Base-by-base conservation (phyloP, 768 basidiomycete genomes). In the Pisolithus microcarpus region DNA sequence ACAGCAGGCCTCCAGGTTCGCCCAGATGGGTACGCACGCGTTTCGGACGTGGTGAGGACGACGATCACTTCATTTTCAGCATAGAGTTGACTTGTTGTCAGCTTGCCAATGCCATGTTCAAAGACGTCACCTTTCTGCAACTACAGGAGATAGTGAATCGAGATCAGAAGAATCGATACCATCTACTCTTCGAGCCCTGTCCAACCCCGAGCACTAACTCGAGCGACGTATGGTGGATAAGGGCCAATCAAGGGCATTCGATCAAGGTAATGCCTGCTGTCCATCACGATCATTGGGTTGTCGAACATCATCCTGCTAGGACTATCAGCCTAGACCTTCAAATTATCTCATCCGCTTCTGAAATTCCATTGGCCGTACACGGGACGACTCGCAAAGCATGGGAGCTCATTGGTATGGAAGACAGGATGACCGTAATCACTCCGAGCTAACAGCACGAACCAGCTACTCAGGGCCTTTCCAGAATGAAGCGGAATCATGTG, bases 231-330 rank as follows among this genome's bases (percentile, higher is more conserved):
- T 88, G 88, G 87, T 89, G 85, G 84, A 91, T 94, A 57, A 77
- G 85, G 34, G 92, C 92, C 7, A 91, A 89, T 58, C 92, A 94
- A 66, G 92, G 92, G 0, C 92, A 94, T 69, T 87, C 90, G 0
- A 72, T 95, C 43, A 78, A 84, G 75, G 91, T 84, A 34, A 53
- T 23, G 72, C 55, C 49, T 26, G 47, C n/a, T 38, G 34, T 28
- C 11, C 7, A 13, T 19, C 18, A n/a, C 13, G 21, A 7, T 40
- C 16, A 11, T 21, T 15, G 26, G 18, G 15, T 50, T 43, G 7
- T 18, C 8, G 19, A 11, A 38, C 15, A 46, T 24, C 15, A 0
- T 16, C 16, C 7, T 19, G 31, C 23, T 54, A 93, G 91, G 70
- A 75, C 0, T n/a, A 75, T 91, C n/a, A 71, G 83, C 43, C 60